A percentile compares a stretch with the other conserved stretches of the same genome.
These are phyloP conservation scores for Cymodocea nodosa DNA, from an alignment of 116 monocot species.

Conservation along the genomic window DNA sequence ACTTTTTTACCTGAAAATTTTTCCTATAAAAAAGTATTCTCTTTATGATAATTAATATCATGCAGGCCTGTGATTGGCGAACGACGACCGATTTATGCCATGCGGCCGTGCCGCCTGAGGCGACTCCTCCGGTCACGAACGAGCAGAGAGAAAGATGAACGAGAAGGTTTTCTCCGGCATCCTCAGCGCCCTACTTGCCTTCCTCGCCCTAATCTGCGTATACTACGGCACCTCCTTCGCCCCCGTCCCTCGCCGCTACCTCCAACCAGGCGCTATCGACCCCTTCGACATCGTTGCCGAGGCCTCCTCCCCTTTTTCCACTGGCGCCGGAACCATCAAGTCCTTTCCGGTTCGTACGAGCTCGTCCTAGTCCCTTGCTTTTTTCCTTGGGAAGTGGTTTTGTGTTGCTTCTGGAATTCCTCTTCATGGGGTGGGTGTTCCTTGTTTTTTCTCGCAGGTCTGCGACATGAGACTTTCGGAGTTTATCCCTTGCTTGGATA, in stretches of 20 bases:
- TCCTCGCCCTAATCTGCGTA: constrained; percentile 59
- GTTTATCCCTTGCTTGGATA: constrained; percentile 87
- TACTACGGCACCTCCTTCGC: constrained; percentile 70
- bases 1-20: no score
- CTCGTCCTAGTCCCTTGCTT: not conserved
- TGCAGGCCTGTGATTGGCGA: no score
- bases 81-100: no score
- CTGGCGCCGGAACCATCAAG: constrained; percentile 8
- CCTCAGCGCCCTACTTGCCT: constrained; percentile 33
- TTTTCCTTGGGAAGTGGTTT: not conserved
- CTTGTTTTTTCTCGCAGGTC: constrained; percentile 21
- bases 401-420: not conserved
- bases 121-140: no score
- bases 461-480: constrained; percentile 68
- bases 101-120: no score
- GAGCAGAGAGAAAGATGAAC: constrained; percentile 1
- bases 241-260: constrained; percentile 23
- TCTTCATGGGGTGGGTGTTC: not conserved
- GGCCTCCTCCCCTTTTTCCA: no score
- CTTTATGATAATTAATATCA: no score
- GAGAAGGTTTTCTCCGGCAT: constrained; percentile 39
- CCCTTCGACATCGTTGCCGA: constrained; percentile 5
- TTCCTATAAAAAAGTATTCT: no score
- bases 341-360: constrained; percentile 26
- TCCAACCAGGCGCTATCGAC: not conserved